Base-by-base conservation (phyloP, 2,329 filamentous ascomycete species). In the Ampelomyces quisqualis region DNA sequence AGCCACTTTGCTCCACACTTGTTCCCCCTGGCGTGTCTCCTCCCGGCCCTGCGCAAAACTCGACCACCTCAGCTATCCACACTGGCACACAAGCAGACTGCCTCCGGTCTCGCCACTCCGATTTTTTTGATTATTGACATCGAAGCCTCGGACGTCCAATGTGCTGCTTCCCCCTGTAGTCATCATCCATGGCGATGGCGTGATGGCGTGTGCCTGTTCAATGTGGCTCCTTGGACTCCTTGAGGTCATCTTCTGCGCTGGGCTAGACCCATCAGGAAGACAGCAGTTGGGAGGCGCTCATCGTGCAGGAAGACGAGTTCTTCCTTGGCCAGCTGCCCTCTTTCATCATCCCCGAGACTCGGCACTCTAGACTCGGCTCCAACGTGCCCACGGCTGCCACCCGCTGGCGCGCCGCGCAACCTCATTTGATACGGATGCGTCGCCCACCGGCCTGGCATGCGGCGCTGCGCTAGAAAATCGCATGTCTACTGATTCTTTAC, bases 391-490 rank as follows among this genome's bases (percentile, higher is more conserved):
- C 30, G 21, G 10, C 17, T 29, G 27, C 17, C 27, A 29, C 17
- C 15, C 13, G 13, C 11, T 21, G 18, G 9, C 21, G 18, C 22
- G 15, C 29, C 11, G 10, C 14, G 38, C 17, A 10, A 22, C 30
- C 17, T n/a, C 9, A 22, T 28, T 18, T 23, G 38, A 15, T 13
- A 30, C 23, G 29, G 28, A 30, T 31, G 23, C 17, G 23, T n/a
- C 26, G 13, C 31, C 38, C 38, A 17, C 18, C 13, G 17, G 10
- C 31, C 24, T 17, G 24, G 20, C 24, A 29, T 18, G 13, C 24
- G 38, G 38, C 32, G 20, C 24, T 14, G 26, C 38, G 38, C 38
- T 41, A 41, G 38, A 31, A 31, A 41, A 30, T n/a, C 10, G 32
- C 32, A 13, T 13, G 17, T 27, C 15, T 26, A 33, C 21, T n/a